A percentile compares a stretch with the other conserved stretches of the same genome.
Conservation (phyloP, 345 rosid genomes). For the Hibiscus syriacus region DNA sequence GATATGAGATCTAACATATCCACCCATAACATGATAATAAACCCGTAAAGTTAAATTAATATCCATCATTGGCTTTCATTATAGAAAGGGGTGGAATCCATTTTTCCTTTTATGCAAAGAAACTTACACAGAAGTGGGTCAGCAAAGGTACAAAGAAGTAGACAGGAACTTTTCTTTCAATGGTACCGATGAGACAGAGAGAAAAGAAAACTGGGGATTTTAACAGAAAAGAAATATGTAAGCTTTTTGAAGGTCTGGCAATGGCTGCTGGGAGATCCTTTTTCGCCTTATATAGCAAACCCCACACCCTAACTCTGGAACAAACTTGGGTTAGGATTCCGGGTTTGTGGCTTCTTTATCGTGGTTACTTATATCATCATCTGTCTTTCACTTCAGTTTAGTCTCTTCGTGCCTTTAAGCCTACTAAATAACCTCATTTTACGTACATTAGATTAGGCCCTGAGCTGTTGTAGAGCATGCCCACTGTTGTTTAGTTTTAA, state of each 20-base stretch:
- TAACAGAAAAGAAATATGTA: background rate
- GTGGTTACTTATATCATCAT: conserved; percentile 64
- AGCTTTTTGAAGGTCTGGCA: conserved; percentile 2
- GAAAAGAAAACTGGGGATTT: background rate
- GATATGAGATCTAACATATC: conserved; percentile 19
- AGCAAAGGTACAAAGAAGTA: background rate
- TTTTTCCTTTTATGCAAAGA: background rate
- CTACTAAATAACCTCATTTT: background rate
- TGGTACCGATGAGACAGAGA: background rate
- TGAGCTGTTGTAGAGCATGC: too few species aligned
- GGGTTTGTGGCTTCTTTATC: conserved; percentile 30
- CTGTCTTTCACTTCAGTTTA: background rate
- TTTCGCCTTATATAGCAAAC: conserved; percentile 10
- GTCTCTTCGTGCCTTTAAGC: background rate
- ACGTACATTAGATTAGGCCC: too few species aligned
- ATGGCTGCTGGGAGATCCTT: conserved; percentile 5
- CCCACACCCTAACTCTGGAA: conserved; percentile 16
- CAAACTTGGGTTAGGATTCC: conserved; percentile 46
- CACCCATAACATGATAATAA: background rate
- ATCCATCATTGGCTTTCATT: background rate
- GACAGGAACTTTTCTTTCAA: background rate
- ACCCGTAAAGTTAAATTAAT: background rate
- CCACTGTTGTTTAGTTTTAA: too few species aligned
- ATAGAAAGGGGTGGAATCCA: too few species aligned
- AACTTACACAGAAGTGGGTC: conserved; percentile 16